Evolutionary conservation across 2,329 filamentous ascomycete genomes (phyloP), one percentile per base, ranked within the genome.

Genomic region (Hypoxylon rubiginosum): DNA sequence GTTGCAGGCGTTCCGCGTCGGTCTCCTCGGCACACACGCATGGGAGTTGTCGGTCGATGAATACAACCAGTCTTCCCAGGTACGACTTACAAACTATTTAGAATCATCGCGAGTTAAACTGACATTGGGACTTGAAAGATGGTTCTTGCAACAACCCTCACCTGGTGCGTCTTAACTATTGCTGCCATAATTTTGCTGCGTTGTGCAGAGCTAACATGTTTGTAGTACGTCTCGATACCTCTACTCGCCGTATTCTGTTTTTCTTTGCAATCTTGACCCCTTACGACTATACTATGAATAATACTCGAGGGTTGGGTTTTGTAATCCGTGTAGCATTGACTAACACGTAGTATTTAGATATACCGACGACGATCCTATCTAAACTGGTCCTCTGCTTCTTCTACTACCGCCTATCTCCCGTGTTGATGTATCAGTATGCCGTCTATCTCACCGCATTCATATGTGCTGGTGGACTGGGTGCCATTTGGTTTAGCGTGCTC

Each of bases 1-100:
- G 30, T n/a, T 67, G 6, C 59, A 59, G 17, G 28, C 41, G 3
- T 63, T 55, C 32, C 34, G 53, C 21, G 17, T 53, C 32, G 54
- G 55, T 13, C 24, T 59, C 8, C 34, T 64, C 19, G 64, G 64
- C 21, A 36, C 58, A 26, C 64, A 67, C 24, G 53, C 51, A 15
- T 67, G 59, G 59, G 64, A 67, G 21, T 32, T 59, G 26, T 58
- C 64, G 17, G 15, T 67, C 17, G 64, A 67, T n/a, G 36, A 28
- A 24, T 48, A 36, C 30, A 59, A 49, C 7, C 30, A 46, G n/a
- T 56, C 48, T 28, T 45, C 48, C 9, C 26, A 15, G 51, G 64
- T 67, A 48, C 5, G 50, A n/a, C 28, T 48, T 30, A 15, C 41
- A 10, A 30, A 15, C 21, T n/a, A 13, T 26, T 8, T 36, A n/a